Evolutionary conservation across 2,329 filamentous ascomycete species (phyloP).

Genomic region (Ophiognomonia clavigignenti-juglandacearum): DNA sequence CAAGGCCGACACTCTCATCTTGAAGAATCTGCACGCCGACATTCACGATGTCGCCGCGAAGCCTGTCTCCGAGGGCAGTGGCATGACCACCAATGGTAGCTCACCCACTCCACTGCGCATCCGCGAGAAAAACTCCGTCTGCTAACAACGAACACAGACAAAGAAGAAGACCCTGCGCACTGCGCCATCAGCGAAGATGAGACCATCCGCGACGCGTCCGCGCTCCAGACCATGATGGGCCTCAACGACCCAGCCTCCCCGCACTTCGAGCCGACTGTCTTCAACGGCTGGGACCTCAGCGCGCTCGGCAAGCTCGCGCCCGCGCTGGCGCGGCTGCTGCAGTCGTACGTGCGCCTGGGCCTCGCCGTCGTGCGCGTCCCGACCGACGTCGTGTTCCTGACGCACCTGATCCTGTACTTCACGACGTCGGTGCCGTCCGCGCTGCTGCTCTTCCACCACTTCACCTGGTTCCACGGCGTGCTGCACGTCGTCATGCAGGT

Average conservation of each 20-base stretch:
- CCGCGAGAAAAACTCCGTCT: too few relatives aligned
- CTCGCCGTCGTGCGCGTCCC: constrained; percentile 54
- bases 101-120: too few relatives aligned
- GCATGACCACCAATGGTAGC: neutral
- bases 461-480: constrained; percentile 63
- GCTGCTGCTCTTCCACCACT: constrained; percentile 57
- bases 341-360: constrained; percentile 55
- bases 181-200: constrained; percentile 11
- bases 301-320: constrained; percentile 29
- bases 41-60: constrained; percentile 24
- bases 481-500: constrained; percentile 61
- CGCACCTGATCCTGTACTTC: constrained; percentile 69
- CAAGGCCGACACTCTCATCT: constrained; percentile 34
- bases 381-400: constrained; percentile 74
- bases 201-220: constrained; percentile 22
- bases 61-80: constrained; percentile 9
- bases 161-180: constrained; percentile 13
- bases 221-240: constrained; percentile 32
- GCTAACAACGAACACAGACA: too few relatives aligned
- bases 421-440: constrained; percentile 66
- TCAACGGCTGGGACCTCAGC: constrained; percentile 36
- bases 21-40: constrained; percentile 35
- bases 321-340: constrained; percentile 44
- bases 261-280: constrained; percentile 42
- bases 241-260: constrained; percentile 35